These are phyloP conservation scores for Rutstroemia sp. DNA, from an alignment of 2,329 filamentous ascomycete genomes.

Conservation along the genomic window DNA sequence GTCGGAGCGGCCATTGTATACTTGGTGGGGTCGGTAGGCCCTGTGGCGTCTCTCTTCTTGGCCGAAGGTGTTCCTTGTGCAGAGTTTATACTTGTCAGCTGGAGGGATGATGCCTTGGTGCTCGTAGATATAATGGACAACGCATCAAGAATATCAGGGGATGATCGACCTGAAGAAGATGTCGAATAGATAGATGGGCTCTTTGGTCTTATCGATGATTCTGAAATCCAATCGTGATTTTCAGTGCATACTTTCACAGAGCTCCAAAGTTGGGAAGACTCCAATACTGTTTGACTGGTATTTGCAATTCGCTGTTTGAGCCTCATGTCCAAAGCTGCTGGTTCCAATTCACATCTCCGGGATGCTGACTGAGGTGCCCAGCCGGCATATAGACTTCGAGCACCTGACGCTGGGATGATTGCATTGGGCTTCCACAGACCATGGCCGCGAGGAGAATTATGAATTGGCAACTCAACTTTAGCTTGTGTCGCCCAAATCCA, in stretches of 20 bases:
- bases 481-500: constrained; percentile 13
- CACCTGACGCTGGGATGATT: not conserved
- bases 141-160: constrained; percentile 23
- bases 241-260: constrained; percentile 1
- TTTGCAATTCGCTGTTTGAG: constrained; percentile 15
- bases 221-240: constrained; percentile 29
- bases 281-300: constrained; percentile 12
- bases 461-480: not conserved
- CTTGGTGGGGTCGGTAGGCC: constrained; percentile 14
- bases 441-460: not conserved
- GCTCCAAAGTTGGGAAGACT: constrained; percentile 24
- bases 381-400: constrained; percentile 18
- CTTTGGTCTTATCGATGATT: constrained; percentile 25
- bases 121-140: constrained; percentile 27
- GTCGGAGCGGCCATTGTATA: constrained; percentile 14
- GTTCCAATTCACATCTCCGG: constrained; percentile 16
- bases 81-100: not conserved
- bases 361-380: constrained; percentile 10
- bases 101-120: constrained; percentile 28
- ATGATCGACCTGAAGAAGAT: constrained; percentile 24
- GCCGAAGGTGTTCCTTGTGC: constrained; percentile 14
- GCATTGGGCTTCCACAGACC: constrained; percentile 15
- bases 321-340: constrained; percentile 23
- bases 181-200: constrained; percentile 26
- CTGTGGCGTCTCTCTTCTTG: constrained; percentile 10